A percentile compares a stretch with the other conserved stretches of the same genome.
These are phyloP conservation scores for Penicillium freii DNA, from an alignment of 2,329 filamentous ascomycete genomes.

Conservation along the genomic window DNA sequence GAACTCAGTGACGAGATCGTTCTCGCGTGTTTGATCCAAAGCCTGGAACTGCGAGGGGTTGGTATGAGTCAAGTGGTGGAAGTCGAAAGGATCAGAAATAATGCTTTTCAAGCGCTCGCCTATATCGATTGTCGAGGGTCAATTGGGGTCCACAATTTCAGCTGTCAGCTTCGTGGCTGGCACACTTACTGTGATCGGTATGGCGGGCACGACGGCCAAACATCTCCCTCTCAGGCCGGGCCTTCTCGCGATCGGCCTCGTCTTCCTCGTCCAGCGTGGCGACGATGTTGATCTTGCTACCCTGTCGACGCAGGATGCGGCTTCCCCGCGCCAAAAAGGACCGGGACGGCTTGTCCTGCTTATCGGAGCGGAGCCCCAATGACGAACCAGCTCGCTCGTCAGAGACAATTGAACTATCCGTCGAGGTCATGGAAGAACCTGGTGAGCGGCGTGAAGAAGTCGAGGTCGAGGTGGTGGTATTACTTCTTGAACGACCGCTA, in stretches of 20 bases:
- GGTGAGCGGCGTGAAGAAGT: conserved; percentile 49
- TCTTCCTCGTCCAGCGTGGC: conserved; percentile 43
- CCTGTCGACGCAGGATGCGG: conserved; percentile 48
- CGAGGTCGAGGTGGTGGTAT: conserved; percentile 54
- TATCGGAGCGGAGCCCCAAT: conserved; percentile 31
- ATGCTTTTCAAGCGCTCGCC: conserved; percentile 46
- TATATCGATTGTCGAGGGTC: conserved; percentile 19
- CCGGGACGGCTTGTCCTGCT: conserved; percentile 38
- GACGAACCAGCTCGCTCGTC: conserved; percentile 34
- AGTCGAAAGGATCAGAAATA: conserved; percentile 64
- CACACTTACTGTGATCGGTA: conserved; percentile 38
- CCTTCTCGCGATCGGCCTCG: conserved; percentile 34
- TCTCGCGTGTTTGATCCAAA: conserved; percentile 51
- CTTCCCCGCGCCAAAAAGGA: conserved; percentile 45
- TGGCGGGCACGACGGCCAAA: conserved; percentile 37
- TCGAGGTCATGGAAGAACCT: conserved; percentile 44
- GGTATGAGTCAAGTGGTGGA: conserved; percentile 63
- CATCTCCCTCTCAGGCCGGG: conserved; percentile 35
- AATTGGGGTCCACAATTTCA: background rate
- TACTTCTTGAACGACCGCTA: conserved; percentile 41
- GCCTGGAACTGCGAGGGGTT: conserved; percentile 54
- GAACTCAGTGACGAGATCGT: conserved; percentile 55
- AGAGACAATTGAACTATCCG: conserved; percentile 30
- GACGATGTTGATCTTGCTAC: conserved; percentile 47
- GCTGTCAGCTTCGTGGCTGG: background rate